A percentile compares a stretch with the other conserved stretches of the same genome.
Evolutionary conservation across 108 stramenopile genomes (phyloP).

Genomic region (Nitzschia inconspicua): DNA sequence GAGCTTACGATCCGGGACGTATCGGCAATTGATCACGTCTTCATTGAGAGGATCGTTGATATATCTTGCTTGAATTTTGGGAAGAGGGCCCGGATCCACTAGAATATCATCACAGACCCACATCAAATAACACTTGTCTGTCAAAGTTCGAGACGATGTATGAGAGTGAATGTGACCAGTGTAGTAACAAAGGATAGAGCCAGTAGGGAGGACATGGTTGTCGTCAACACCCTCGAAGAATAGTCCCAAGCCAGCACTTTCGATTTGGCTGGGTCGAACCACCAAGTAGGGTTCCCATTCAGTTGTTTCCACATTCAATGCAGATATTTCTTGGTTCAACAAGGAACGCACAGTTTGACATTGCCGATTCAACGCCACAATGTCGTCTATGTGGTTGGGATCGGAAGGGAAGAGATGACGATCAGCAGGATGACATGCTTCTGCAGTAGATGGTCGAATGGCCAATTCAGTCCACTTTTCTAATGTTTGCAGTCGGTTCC

Average conservation of each 20-base stretch:
- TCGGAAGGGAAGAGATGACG: slow-evolving; percentile 4
- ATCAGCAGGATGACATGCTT: slow-evolving; percentile 29
- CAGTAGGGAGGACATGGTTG: not conserved
- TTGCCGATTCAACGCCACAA: slow-evolving; percentile 7
- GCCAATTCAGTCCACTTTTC: slow-evolving; percentile 40
- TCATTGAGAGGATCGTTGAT: slow-evolving; percentile 42
- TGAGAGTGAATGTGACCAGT: slow-evolving; percentile 30
- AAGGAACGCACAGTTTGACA: slow-evolving; percentile 10
- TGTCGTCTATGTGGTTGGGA: slow-evolving; percentile 10
- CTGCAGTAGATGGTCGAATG: slow-evolving; percentile 14
- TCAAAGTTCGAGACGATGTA: slow-evolving; percentile 8
- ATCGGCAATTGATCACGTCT: slow-evolving; percentile 27
- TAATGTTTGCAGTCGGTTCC: slow-evolving; percentile 11
- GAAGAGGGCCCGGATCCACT: slow-evolving; percentile 21
- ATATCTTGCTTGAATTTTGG: slow-evolving; percentile 27
- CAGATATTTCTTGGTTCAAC: slow-evolving; percentile 27
- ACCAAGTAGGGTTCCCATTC: slow-evolving; percentile 10
- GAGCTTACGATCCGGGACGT: slow-evolving; percentile 15
- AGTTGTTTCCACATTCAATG: not conserved
- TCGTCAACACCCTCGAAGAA: slow-evolving; percentile 6
- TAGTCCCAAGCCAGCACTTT: slow-evolving; percentile 27
- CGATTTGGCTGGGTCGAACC: slow-evolving; percentile 15
- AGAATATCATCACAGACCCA: slow-evolving; percentile 17
- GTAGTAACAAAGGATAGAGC: slow-evolving; percentile 29
- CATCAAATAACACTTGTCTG: slow-evolving; percentile 31